Conservation (phyloP, 2,329 filamentous ascomycete species). For the Dactylonectria estremocensis region DNA sequence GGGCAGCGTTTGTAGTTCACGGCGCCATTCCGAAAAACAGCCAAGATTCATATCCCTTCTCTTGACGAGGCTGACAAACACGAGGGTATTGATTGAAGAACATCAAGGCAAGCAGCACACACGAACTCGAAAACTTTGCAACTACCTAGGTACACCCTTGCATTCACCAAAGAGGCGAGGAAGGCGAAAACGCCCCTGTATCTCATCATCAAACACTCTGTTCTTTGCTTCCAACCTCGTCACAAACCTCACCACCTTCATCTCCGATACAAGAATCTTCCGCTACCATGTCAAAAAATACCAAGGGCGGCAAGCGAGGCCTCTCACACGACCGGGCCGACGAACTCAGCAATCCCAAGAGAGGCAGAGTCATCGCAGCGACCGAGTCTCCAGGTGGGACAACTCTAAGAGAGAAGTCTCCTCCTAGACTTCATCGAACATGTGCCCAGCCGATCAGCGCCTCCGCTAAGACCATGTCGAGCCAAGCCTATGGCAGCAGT, state of each 20-base stretch:
- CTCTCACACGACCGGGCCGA: background rate
- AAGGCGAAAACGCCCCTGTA: background rate
- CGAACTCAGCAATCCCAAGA: background rate
- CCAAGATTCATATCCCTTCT: background rate
- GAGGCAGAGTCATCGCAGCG: constrained; percentile 19
- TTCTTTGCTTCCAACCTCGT: no score
- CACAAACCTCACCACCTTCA: background rate
- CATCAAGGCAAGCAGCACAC: background rate
- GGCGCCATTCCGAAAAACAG: background rate
- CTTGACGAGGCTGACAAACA: background rate
- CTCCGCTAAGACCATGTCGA: background rate
- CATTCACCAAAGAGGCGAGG: background rate
- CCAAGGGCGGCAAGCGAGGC: background rate
- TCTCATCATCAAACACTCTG: background rate
- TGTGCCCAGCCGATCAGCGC: background rate
- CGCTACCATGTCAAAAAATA: background rate
- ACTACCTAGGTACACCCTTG: background rate
- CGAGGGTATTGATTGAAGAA: background rate
- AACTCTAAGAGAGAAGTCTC: constrained; percentile 28
- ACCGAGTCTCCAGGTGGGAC: constrained; percentile 38
- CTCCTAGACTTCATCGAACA: constrained; percentile 7
- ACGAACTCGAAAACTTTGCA: background rate
- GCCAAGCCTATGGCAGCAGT: no score
- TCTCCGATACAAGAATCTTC: background rate
- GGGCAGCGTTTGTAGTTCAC: background rate